Percentiles rank a stretch among this genome's conserved stretches.
phyloP scores from a whole-genome alignment of 768 basidiomycete species.

The Albatrellus ellisii region DNA sequence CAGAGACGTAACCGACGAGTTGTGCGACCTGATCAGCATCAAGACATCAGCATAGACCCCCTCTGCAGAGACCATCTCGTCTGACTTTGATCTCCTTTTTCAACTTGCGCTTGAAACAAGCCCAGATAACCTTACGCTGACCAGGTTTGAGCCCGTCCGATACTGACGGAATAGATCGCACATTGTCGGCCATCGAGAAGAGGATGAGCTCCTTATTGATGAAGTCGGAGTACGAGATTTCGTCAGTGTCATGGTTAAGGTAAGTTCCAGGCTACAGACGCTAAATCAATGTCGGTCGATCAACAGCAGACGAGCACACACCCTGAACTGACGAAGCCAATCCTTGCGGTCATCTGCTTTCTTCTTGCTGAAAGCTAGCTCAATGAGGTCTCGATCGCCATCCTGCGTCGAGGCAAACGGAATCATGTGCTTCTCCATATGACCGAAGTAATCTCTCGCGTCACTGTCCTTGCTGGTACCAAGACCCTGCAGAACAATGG shows the following conservation, averaged over 20 bases:
- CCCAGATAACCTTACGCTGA: constrained; percentile 95
- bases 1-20: constrained; percentile 89
- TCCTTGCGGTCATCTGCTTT: constrained; percentile 98
- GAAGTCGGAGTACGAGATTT: constrained; percentile 85
- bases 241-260: constrained; percentile 76
- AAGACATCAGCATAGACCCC: background rate
- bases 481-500: constrained; percentile 68
- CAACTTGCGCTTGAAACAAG: constrained; percentile 88
- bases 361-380: constrained; percentile 99
- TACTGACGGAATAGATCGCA: constrained; percentile 92
- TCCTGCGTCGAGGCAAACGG: constrained; percentile 73
- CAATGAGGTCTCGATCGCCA: constrained; percentile 81
- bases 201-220: constrained; percentile 97
- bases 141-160: constrained; percentile 95
- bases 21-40: constrained; percentile 58
- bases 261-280: constrained; percentile 73
- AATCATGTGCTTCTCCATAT: constrained; percentile 90
- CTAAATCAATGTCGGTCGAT: background rate
- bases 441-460: constrained; percentile 84
- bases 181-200: constrained; percentile 99
- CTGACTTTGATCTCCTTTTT: constrained; percentile 82
- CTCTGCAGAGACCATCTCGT: too few relatives aligned
- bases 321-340: constrained; percentile 91
- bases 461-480: constrained; percentile 87
- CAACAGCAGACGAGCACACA: constrained; percentile 17